These are phyloP conservation scores for Penicillium sp. DNA, from an alignment of 2,329 filamentous ascomycete genomes.

Conservation along the genomic window DNA sequence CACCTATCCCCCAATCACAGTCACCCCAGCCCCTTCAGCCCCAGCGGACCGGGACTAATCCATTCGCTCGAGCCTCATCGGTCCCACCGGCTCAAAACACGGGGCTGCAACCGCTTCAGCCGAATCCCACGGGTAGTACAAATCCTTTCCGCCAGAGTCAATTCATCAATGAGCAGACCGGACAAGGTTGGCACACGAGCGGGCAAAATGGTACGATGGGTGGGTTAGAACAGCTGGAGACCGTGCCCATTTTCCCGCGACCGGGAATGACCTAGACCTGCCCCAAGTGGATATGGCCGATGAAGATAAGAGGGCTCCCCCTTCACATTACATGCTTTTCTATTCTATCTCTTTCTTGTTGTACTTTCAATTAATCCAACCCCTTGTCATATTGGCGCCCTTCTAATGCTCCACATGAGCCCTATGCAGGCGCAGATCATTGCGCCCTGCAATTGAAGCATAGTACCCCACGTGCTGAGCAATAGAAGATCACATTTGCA, in stretches of 20 bases:
- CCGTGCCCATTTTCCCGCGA: constrained; percentile 81
- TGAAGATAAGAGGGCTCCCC: neutral
- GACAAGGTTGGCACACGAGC: constrained; percentile 82
- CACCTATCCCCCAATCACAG: constrained; percentile 36
- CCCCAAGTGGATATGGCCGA: neutral
- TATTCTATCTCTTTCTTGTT: constrained; percentile 14
- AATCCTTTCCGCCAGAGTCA: constrained; percentile 93
- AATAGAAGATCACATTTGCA: neutral
- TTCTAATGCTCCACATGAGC: neutral
- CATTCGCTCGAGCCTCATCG: constrained; percentile 62
- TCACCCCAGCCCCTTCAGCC: constrained; percentile 50
- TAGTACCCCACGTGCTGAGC: neutral
- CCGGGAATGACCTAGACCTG: constrained; percentile 54
- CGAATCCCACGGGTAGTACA: constrained; percentile 82
- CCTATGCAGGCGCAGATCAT: neutral
- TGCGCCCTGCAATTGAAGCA: neutral
- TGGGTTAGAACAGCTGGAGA: constrained; percentile 70
- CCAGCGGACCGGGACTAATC: constrained; percentile 70
- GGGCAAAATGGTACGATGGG: constrained; percentile 75
- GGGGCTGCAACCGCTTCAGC: constrained; percentile 55
- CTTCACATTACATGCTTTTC: constrained; percentile 10
- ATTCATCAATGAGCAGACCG: constrained; percentile 86
- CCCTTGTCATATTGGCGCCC: constrained; percentile 6
- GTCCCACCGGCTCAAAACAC: constrained; percentile 37
- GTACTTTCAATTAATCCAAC: constrained; percentile 7